Evolutionary conservation across 1,284 basidiomycete genomes (phyloP), one percentile per base, ranked within the genome.

Genomic region (Bjerkandera adusta): DNA sequence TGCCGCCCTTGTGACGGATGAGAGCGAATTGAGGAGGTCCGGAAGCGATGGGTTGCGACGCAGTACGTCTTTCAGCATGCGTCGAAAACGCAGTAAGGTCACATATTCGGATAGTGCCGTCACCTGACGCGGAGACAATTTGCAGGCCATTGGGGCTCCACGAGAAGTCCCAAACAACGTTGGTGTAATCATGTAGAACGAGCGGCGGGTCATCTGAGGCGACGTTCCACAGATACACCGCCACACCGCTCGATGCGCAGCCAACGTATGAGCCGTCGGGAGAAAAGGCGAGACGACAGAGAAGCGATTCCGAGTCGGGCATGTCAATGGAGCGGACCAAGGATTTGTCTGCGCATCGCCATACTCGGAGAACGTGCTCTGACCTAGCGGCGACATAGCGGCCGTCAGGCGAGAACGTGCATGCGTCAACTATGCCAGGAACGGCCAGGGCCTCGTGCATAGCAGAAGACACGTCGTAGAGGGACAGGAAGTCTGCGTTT

Each of bases 101-200:
- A 53, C 57, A 57, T 7, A 54, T 25, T 24, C 53, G 32, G 4
- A 56, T 35, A 3, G 51, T 55, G 1, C 52, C 45, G 35, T 57
- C 56, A 24, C 52, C 44, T 12, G 55, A 57, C 15, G 43, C 38
- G 3, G 57, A 54, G 3, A 53, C 49, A 21, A 59, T 22, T 18
- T 40, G 25, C 13, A 34, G 43, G 13, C 49, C 50, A 48, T 57
- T 56, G 10, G 45, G 40, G 5, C 52, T 53, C 32, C 53, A 57
- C 21, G 29, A 33, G 4, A 54, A 27, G 13, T 29, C 30, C 24
- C 45, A 49, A 18, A 55, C 45, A 21, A 45, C 40, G 21, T 51
- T 50, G 12, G 26, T 35, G 42, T 57, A 53, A 16, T 54, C 56
- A 12, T 30, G 43, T 24, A 54, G 29, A 21, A 49, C 50, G 8